Evolutionary conservation across 805 yeast species (phyloP).

Genomic region (Dipodascopsis uninucleata): DNA sequence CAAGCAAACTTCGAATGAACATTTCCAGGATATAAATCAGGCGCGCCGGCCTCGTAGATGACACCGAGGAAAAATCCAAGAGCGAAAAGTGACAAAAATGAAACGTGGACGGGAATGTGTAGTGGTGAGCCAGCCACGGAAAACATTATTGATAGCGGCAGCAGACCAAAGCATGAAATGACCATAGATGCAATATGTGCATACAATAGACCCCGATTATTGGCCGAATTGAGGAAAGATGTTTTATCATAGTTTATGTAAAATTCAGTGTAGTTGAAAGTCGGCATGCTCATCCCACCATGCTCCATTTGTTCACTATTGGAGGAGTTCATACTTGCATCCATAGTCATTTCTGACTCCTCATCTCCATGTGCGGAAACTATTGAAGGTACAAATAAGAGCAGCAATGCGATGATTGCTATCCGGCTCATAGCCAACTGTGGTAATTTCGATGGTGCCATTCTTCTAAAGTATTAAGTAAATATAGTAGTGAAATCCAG

Average conservation of each 20-base stretch:
- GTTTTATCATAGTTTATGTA: constrained; percentile 24
- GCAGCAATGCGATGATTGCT: too few species aligned
- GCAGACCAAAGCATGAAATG: constrained; percentile 21
- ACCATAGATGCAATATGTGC: constrained; percentile 25
- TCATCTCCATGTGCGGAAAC: too few species aligned
- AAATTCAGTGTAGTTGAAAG: constrained; percentile 23
- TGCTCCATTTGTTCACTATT: too few species aligned
- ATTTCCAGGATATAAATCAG: constrained; percentile 66
- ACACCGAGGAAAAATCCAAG: constrained; percentile 54
- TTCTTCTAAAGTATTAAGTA: too few species aligned
- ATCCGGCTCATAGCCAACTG: too few species aligned
- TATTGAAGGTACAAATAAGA: too few species aligned
- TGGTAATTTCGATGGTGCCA: too few species aligned
- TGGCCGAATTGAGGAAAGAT: constrained; percentile 26
- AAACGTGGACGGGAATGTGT: constrained; percentile 54
- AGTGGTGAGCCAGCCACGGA: constrained; percentile 56
- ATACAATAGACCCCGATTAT: constrained; percentile 16
- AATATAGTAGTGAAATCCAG: too few species aligned
- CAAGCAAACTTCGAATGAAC: constrained; percentile 65
- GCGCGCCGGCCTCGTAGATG: constrained; percentile 54
- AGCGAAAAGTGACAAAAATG: constrained; percentile 47
- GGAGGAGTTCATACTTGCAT: too few species aligned
- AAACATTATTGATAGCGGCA: constrained; percentile 46
- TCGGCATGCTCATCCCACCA: constrained; percentile 17
- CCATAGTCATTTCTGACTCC: too few species aligned